Conservation (phyloP, 73 alveolate species). For the Blepharisma japonicum region DNA sequence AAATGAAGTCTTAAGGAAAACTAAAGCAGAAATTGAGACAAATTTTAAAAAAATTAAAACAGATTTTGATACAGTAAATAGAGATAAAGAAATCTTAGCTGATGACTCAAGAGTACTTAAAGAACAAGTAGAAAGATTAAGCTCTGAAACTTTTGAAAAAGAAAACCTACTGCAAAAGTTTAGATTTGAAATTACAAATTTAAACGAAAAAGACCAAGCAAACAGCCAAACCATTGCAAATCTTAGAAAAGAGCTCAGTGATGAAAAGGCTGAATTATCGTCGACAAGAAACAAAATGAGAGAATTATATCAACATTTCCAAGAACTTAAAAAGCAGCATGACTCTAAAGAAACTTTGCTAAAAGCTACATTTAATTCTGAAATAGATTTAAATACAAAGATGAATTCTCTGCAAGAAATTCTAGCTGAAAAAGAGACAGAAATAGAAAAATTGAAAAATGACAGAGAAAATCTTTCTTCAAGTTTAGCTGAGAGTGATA, state of each 20-base stretch:
- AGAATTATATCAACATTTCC: no score
- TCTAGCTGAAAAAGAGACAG: not conserved
- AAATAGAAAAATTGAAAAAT: constrained; percentile 23
- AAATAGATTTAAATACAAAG: no score
- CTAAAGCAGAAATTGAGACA: not conserved
- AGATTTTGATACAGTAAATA: not conserved
- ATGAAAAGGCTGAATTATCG: not conserved
- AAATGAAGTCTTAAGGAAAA: constrained; percentile 5
- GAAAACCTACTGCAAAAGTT: not conserved
- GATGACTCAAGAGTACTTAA: not conserved
- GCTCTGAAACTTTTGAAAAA: not conserved
- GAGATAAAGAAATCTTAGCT: not conserved
- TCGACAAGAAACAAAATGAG: not conserved
- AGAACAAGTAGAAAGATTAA: not conserved
- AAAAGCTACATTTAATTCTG: no score
- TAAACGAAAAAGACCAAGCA: not conserved
- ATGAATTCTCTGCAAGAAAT: no score
- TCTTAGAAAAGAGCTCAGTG: not conserved
- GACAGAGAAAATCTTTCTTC: not conserved
- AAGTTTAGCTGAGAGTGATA: not conserved
- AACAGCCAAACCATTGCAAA: not conserved
- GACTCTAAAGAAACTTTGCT: no score
- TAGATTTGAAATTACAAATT: not conserved
- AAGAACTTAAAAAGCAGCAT: no score
- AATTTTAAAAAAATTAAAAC: not conserved